These are phyloP conservation scores for Rhodotorula mucilaginosa DNA, from an alignment of 1,284 basidiomycete genomes.

Conservation along the genomic window DNA sequence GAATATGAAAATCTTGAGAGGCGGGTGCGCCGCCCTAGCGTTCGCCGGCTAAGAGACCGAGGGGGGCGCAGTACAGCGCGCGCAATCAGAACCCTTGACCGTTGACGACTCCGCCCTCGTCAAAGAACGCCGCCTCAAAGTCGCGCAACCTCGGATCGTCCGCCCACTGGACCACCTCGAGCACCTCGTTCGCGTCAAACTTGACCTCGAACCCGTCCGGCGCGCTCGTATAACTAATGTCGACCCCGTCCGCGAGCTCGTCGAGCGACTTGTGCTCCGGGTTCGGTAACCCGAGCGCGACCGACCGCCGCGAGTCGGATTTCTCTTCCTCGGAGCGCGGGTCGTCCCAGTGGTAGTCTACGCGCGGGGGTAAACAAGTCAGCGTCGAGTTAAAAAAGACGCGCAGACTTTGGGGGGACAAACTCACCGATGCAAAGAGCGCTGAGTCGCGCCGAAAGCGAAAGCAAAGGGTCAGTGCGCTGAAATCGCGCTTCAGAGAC, in stretches of 20 bases:
- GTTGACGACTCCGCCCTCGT: conserved; percentile 21
- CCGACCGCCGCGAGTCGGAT: background rate
- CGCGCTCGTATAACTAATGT: conserved; percentile 24
- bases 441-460: background rate
- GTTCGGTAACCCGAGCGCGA: conserved; percentile 18
- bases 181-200: conserved; percentile 7
- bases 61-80: no score
- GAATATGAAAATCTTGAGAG: no score
- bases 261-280: conserved; percentile 15
- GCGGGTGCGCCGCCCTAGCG: no score
- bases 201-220: conserved; percentile 27
- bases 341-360: conserved; percentile 20
- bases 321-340: conserved; percentile 14
- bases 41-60: no score
- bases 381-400: background rate
- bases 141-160: conserved; percentile 24
- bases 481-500: no score
- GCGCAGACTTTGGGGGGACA: background rate
- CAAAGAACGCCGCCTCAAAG: conserved; percentile 33
- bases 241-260: conserved; percentile 24
- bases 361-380: background rate
- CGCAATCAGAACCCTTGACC: conserved; percentile 5
- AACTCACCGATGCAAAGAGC: no score
- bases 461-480: no score
- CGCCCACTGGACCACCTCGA: conserved; percentile 22